These are phyloP conservation scores for Thalassiosira gravida DNA, from an alignment of 352 stramenopile genomes.

Conservation along the genomic window DNA sequence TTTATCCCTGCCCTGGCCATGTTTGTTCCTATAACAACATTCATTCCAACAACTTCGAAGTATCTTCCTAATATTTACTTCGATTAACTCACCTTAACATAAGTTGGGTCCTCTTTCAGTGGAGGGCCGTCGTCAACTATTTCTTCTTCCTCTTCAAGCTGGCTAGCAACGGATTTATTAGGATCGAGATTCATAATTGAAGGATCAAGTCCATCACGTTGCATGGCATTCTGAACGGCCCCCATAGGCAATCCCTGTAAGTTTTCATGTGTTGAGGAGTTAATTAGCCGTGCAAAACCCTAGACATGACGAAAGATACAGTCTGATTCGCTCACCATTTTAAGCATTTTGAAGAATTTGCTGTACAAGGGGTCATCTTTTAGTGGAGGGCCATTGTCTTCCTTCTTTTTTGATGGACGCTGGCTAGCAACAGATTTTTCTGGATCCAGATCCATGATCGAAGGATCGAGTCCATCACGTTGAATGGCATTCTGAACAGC, in stretches of 20 bases:
- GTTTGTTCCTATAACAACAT: background rate
- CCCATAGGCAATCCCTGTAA: conserved; percentile 76
- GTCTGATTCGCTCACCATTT: conserved; percentile 35
- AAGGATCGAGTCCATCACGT: conserved; percentile 80
- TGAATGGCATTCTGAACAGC: conserved; percentile 93
- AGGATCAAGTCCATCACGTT: conserved; percentile 83
- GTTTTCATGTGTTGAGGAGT: background rate
- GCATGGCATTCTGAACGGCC: conserved; percentile 93
- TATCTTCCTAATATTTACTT: too few relatives aligned
- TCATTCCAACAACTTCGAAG: background rate
- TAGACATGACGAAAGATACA: background rate
- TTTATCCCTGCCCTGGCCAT: background rate
- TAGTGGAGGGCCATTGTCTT: conserved; percentile 43
- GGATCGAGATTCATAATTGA: conserved; percentile 77
- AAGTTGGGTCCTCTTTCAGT: conserved; percentile 76
- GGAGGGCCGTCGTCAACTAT: conserved; percentile 42
- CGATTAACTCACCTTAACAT: conserved; percentile 17
- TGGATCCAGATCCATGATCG: conserved; percentile 81
- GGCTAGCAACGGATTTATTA: conserved; percentile 56
- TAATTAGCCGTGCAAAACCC: background rate
- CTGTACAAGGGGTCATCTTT: conserved; percentile 80
- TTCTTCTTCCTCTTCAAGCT: conserved; percentile 35
- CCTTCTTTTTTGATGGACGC: conserved; percentile 57
- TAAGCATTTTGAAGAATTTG: conserved; percentile 84
- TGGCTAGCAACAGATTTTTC: conserved; percentile 68